Percentiles rank a stretch among this genome's conserved stretches.
These are phyloP conservation scores for Rhodocollybia butyracea DNA, from an alignment of 768 basidiomycete genomes.

Conservation along the genomic window DNA sequence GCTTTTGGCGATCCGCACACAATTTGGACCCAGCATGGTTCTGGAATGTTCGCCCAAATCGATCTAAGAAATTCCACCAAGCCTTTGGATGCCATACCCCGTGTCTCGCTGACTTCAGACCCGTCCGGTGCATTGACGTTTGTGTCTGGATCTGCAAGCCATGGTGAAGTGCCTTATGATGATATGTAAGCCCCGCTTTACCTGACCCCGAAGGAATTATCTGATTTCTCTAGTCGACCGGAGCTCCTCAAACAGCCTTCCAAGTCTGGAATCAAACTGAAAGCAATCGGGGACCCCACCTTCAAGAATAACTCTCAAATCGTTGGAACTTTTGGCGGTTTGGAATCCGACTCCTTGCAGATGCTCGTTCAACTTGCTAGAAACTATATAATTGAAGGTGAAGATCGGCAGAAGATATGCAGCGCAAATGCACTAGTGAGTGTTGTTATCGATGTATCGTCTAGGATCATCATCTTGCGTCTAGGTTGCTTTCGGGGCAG, in stretches of 20 bases:
- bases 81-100: constrained; percentile 66
- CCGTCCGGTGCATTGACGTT: constrained; percentile 64
- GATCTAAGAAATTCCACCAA: constrained; percentile 64
- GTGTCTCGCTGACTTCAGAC: constrained; percentile 65
- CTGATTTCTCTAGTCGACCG: neutral
- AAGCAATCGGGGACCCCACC: constrained; percentile 57
- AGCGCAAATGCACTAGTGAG: constrained; percentile 56
- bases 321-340: constrained; percentile 48
- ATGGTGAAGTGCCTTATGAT: constrained; percentile 75
- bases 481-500: constrained; percentile 59
- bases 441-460: neutral
- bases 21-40: constrained; percentile 70
- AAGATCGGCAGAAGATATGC: constrained; percentile 47
- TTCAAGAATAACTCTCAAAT: constrained; percentile 52
- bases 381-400: constrained; percentile 53
- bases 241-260: constrained; percentile 8
- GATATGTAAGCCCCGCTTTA: constrained; percentile 53
- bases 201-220: neutral
- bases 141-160: constrained; percentile 47
- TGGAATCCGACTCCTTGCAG: constrained; percentile 37
- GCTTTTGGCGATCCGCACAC: constrained; percentile 68
- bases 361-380: constrained; percentile 60
- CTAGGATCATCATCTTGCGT: constrained; percentile 13
- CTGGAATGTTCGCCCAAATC: constrained; percentile 76
- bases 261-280: constrained; percentile 36